Conservation (phyloP, 208 protist species). For the Leishmania braziliensis region DNA sequence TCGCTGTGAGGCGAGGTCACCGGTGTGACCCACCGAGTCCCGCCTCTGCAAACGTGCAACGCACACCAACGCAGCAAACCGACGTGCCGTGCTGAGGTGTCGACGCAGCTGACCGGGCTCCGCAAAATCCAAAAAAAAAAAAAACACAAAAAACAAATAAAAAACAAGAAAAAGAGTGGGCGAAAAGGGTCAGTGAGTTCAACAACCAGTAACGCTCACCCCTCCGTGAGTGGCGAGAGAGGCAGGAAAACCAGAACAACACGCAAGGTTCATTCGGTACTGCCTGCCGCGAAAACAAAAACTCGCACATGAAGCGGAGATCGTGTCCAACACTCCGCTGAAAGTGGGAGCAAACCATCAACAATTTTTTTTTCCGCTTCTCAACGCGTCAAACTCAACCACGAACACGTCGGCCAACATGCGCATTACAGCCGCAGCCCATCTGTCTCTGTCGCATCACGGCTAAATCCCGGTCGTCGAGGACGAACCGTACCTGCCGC, state of each 20-base stretch:
- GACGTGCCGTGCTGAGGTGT: not conserved
- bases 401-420: not conserved
- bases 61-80: not conserved
- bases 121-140: not conserved
- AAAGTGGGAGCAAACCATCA: not conserved
- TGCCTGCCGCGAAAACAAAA: not conserved
- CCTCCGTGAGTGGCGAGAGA: not conserved
- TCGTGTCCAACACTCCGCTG: not conserved
- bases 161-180: constrained; percentile 2
- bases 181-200: not conserved
- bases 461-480: not conserved
- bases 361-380: not conserved
- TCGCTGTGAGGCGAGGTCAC: not conserved
- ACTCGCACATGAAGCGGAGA: not conserved
- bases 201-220: not conserved
- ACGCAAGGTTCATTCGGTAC: not conserved
- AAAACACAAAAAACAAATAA: too few relatives aligned
- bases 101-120: not conserved
- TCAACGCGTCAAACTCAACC: not conserved
- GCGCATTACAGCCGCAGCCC: not conserved
- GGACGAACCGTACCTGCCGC: not conserved
- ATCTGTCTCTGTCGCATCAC: not conserved
- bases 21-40: not conserved
- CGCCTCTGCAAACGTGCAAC: not conserved
- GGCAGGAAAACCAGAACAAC: not conserved